Evolutionary conservation across 2,329 filamentous ascomycete species (phyloP).

Genomic region (Colletotrichum musae): DNA sequence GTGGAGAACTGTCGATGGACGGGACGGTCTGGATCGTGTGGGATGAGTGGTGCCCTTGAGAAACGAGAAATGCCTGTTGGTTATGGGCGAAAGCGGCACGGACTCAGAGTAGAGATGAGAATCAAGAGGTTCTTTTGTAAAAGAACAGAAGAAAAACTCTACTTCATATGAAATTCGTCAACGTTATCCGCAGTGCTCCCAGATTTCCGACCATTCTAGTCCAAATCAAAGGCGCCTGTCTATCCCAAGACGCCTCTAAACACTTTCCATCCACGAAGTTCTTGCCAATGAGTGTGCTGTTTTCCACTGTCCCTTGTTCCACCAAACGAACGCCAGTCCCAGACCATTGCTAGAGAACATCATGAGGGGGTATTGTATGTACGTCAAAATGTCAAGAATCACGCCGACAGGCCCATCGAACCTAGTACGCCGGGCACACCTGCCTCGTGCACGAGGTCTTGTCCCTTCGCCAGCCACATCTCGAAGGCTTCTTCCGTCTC

Average conservation of each 20-base stretch:
- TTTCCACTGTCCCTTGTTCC: not conserved
- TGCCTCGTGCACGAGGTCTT: slow-evolving; percentile 55
- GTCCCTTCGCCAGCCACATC: slow-evolving; percentile 56
- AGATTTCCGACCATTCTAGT: not conserved
- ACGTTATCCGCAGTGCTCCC: not conserved
- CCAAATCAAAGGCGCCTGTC: not conserved
- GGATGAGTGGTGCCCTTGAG: too few relatives aligned
- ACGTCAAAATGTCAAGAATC: not conserved
- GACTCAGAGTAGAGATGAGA: not conserved
- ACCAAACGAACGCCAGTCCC: not conserved
- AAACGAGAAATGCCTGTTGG: too few relatives aligned
- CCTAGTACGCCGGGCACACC: slow-evolving; percentile 48
- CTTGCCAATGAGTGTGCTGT: not conserved
- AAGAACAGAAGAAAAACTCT: too few relatives aligned
- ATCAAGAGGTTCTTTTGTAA: not conserved
- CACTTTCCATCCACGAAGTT: too few relatives aligned
- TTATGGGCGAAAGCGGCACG: not conserved
- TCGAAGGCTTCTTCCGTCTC: slow-evolving; percentile 56
- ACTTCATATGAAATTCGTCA: not conserved
- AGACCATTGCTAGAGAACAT: not conserved
- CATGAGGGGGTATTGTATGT: not conserved
- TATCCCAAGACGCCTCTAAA: not conserved
- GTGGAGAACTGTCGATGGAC: not conserved
- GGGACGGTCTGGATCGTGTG: not conserved
- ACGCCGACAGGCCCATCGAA: slow-evolving; percentile 12